These are phyloP conservation scores for Termitomyces eurrhizus DNA, from an alignment of 768 basidiomycete species.

Conservation along the genomic window DNA sequence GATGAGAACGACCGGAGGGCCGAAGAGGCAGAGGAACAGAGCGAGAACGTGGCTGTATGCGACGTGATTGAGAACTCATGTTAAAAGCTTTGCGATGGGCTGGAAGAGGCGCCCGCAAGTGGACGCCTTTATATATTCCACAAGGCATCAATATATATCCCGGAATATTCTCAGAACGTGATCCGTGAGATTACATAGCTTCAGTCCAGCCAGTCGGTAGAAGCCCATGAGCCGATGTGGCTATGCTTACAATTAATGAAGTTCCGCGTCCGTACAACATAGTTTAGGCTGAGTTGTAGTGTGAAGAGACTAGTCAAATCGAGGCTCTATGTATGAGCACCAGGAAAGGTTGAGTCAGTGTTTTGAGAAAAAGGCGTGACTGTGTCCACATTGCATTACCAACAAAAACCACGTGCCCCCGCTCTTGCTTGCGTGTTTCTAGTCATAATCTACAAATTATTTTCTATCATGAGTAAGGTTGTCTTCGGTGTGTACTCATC, in stretches of 20 bases:
- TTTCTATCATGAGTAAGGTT: conserved; percentile 55
- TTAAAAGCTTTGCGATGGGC: background rate
- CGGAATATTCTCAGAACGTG: no score
- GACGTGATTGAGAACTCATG: conserved; percentile 6
- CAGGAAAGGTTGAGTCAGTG: background rate
- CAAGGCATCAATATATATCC: no score
- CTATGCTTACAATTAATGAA: no score
- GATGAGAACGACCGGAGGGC: background rate
- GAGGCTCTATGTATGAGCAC: no score
- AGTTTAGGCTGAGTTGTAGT: background rate
- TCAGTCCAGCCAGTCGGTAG: no score
- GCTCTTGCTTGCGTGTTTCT: no score
- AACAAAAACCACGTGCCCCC: background rate
- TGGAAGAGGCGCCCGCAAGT: background rate
- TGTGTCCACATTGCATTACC: background rate
- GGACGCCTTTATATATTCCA: background rate
- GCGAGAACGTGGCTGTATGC: conserved; percentile 4
- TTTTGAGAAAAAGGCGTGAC: no score
- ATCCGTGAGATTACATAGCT: no score
- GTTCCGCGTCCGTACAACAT: no score
- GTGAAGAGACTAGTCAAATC: background rate
- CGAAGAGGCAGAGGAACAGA: conserved; percentile 5
- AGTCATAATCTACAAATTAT: no score
- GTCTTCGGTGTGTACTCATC: conserved; percentile 54
- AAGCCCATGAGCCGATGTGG: no score